Conservation (phyloP, 2,329 filamentous ascomycete genomes). For the Pestalotiopsis sp. region DNA sequence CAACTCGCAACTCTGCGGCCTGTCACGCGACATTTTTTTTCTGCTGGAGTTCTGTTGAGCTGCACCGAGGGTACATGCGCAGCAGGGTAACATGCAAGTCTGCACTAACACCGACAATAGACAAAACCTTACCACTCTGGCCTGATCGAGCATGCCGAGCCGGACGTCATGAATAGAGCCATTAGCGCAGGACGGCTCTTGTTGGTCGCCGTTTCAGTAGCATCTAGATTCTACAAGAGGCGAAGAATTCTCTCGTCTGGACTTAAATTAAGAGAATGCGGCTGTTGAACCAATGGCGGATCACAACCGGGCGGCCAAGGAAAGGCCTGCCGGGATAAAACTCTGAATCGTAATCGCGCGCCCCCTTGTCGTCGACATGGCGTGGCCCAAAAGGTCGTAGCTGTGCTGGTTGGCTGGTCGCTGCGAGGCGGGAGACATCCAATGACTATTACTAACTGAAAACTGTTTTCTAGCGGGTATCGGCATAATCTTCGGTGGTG, state of each 20-base stretch:
- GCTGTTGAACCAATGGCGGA: conserved; percentile 1
- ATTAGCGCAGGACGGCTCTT: background rate
- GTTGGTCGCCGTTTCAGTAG: conserved; percentile 4
- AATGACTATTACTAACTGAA: conserved; percentile 12
- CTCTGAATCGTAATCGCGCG: conserved; percentile 7
- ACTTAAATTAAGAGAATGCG: conserved; percentile 1
- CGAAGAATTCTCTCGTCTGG: background rate
- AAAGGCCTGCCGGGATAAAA: background rate
- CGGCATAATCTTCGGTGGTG: conserved; percentile 13
- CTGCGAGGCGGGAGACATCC: conserved; percentile 3
- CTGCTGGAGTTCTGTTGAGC: background rate
- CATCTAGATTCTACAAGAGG: background rate
- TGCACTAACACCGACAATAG: background rate
- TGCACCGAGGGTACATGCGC: background rate
- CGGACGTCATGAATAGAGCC: background rate
- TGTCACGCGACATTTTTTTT: conserved; percentile 2
- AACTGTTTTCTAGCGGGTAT: background rate
- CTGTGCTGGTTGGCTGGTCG: background rate
- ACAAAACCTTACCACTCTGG: background rate
- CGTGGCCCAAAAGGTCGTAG: background rate
- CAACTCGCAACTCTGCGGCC: background rate
- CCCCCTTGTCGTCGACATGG: background rate
- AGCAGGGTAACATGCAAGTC: background rate
- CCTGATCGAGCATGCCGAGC: background rate
- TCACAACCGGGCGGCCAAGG: background rate